Evolutionary conservation across 1,139 yeast genomes (phyloP).

Genomic region (Sugiyamaella grinbergsii): DNA sequence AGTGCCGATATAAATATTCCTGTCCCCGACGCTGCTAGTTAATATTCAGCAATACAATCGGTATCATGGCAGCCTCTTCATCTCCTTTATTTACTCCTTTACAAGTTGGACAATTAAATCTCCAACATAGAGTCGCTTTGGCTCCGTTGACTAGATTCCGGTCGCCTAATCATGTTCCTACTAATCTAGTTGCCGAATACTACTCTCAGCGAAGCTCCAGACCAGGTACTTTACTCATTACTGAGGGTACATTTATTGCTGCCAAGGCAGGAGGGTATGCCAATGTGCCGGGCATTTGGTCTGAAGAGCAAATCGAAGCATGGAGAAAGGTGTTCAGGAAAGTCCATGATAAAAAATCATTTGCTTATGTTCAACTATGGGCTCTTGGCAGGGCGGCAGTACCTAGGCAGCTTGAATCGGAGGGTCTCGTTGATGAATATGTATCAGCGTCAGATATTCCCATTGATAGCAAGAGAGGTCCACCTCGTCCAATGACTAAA

Average conservation of each 20-base stretch:
- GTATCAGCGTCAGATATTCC: conserved; percentile 40
- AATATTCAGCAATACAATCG: too few relatives aligned
- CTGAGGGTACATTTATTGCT: conserved; percentile 50
- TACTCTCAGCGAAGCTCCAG: conserved; percentile 55
- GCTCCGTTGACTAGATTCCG: conserved; percentile 61
- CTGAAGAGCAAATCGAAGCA: conserved; percentile 45
- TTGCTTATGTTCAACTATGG: conserved; percentile 47
- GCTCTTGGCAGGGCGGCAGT: conserved; percentile 46
- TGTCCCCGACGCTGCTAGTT: too few relatives aligned
- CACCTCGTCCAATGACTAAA: conserved; percentile 42
- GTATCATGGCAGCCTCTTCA: conserved; percentile 4
- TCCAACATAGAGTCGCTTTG: conserved; percentile 49
- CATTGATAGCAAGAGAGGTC: conserved; percentile 37
- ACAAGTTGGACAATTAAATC: conserved; percentile 34
- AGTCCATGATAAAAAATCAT: conserved; percentile 46
- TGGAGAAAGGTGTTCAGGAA: conserved; percentile 45
- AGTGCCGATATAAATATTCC: too few relatives aligned
- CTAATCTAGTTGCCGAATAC: conserved; percentile 51
- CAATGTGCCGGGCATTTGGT: conserved; percentile 49
- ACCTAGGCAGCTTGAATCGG: conserved; percentile 20
- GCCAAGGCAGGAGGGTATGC: conserved; percentile 42
- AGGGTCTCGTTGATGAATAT: conserved; percentile 33
- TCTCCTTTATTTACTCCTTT: conserved; percentile 36
- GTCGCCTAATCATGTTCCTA: conserved; percentile 45
- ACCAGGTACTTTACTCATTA: conserved; percentile 53